Conservation (phyloP, 179 eudicot species). For the Monotropa hypopitys region DNA sequence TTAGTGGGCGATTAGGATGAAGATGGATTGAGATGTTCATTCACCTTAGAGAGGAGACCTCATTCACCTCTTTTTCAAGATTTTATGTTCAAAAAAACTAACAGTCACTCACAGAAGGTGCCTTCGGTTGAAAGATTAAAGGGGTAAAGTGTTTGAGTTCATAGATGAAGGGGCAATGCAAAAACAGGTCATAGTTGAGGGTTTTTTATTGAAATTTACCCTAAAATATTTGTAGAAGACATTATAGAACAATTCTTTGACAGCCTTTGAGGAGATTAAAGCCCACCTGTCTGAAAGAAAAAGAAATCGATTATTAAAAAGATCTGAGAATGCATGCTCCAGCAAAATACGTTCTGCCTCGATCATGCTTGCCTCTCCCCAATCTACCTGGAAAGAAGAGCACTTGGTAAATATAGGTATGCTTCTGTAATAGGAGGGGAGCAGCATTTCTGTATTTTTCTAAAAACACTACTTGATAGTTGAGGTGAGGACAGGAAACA, state of each 20-base stretch:
- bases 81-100: no score
- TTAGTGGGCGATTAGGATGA: not conserved
- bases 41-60: no score
- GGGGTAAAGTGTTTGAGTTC: no score
- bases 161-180: no score
- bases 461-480: not conserved
- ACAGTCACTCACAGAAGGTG: no score
- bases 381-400: conserved; percentile 59
- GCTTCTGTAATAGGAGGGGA: not conserved
- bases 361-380: conserved; percentile 95
- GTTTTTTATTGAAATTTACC: no score
- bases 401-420: conserved; percentile 7
- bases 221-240: not conserved
- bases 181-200: no score
- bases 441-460: not conserved
- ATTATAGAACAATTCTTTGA: not conserved
- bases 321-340: conserved; percentile 54
- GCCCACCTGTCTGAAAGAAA: conserved; percentile 84
- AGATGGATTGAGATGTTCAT: not conserved
- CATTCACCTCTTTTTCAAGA: no score
- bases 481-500: not conserved
- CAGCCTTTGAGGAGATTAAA: conserved; percentile 8
- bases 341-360: conserved; percentile 85
- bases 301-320: conserved; percentile 57
- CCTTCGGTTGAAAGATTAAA: no score